These are phyloP conservation scores for Ephemerocybe angulata DNA, from an alignment of 768 basidiomycete genomes.

Conservation along the genomic window DNA sequence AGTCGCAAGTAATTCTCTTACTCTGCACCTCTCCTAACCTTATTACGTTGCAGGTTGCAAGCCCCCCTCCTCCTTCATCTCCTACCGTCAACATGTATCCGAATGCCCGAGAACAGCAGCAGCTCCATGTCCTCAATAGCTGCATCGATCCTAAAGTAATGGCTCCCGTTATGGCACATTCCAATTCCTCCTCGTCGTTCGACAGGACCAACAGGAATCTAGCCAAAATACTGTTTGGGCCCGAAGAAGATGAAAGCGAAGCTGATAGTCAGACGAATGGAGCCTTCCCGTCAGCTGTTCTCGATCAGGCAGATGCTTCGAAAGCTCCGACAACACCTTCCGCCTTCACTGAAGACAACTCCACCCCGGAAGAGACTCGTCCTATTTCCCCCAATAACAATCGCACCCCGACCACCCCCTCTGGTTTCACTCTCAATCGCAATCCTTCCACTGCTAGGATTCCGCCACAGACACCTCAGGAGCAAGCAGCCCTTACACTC, in stretches of 20 bases:
- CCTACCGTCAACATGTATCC: neutral
- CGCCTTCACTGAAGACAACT: neutral
- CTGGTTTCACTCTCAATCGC: slow-evolving; percentile 22
- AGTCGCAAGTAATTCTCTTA: slow-evolving; percentile 17
- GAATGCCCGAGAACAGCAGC: slow-evolving; percentile 8
- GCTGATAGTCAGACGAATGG: neutral
- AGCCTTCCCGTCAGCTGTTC: neutral
- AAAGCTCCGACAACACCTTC: slow-evolving; percentile 8
- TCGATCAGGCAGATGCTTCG: neutral
- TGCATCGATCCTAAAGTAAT: slow-evolving; percentile 5
- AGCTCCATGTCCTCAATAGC: slow-evolving; percentile 12
- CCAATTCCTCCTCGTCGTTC: slow-evolving; percentile 16
- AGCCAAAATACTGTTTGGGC: slow-evolving; percentile 73
- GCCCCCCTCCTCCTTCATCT: slow-evolving; percentile 43
- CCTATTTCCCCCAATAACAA: neutral
- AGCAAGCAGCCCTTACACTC: slow-evolving; percentile 53
- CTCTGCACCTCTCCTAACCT: slow-evolving; percentile 10
- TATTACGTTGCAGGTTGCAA: slow-evolving; percentile 45
- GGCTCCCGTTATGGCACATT: slow-evolving; percentile 1
- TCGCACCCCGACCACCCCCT: neutral
- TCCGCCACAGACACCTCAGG: slow-evolving; percentile 36
- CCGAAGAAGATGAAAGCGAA: slow-evolving; percentile 33
- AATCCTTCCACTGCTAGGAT: slow-evolving; percentile 43
- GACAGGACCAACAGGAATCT: slow-evolving; percentile 60
- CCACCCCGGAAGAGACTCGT: neutral